Evolutionary conservation across 2,329 filamentous ascomycete genomes (phyloP), one percentile per base, ranked within the genome.

Genomic region (Tolypocladium ophioglossoides): DNA sequence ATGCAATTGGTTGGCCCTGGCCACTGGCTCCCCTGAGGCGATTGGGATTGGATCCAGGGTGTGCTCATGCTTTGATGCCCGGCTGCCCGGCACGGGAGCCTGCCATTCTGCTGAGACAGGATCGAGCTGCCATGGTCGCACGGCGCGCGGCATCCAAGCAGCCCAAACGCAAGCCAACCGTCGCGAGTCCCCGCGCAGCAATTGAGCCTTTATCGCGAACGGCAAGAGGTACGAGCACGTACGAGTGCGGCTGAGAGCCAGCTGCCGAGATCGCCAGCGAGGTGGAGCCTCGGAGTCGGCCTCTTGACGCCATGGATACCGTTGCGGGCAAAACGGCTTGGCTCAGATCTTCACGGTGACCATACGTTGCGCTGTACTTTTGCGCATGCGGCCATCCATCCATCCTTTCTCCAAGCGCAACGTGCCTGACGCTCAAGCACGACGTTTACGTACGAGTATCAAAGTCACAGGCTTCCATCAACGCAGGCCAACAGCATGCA

Each of bases 1-100:
- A 16, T 35, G 16, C 47, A 27, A 54, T 54, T 54, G 52, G 52
- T 38, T 35, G 32, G 32, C 20, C 46, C 39, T 22, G 27, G 14
- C 30, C 51, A 10, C 24, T 40, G 39, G 41, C 41, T 18, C 22
- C 41, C 18, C 44, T 22, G 9, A 5, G 5, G 44, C 44, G 14
- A 12, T 12, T n/a, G 14, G 44, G 27, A 34, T 48, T 32, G 44
- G 44, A 5, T 34, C 27, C 44, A 32, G 24, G 18, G 24, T 34
- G 20, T 30, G 40, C 30, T 46, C 27, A 32, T 34, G 39, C 41
- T 38, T 30, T 30, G 52, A 41, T 44, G 37, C 52, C 50, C 52
- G 52, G 52, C 52, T 53, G 44, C 52, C 52, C 52, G 52, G 52
- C 52, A 53, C 52, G 46, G 46, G 24, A 48, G 18, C 9, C 44